These are phyloP conservation scores for Mycena chlorophos DNA, from an alignment of 768 basidiomycete species.

Conservation along the genomic window DNA sequence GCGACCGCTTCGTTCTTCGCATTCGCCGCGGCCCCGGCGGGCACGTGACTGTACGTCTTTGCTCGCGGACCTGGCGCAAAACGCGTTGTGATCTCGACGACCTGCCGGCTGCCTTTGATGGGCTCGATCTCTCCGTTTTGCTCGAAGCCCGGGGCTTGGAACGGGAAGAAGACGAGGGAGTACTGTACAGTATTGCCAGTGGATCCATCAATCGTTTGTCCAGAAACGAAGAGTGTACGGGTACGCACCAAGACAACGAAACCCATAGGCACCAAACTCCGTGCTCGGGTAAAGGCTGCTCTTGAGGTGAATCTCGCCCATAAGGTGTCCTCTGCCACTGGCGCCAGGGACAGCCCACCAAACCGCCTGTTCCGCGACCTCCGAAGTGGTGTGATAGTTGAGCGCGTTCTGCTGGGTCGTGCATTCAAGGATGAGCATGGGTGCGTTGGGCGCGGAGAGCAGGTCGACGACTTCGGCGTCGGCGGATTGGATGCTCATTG, in stretches of 20 bases:
- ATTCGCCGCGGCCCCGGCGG: not conserved
- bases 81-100: not conserved
- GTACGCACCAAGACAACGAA: no score
- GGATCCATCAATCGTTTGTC: not conserved
- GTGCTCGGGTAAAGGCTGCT: not conserved
- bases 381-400: not conserved
- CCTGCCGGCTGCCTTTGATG: not conserved
- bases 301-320: not conserved
- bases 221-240: not conserved
- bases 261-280: not conserved
- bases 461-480: not conserved
- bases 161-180: not conserved
- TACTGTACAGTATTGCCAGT: not conserved
- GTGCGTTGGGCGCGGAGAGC: not conserved
- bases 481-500: not conserved
- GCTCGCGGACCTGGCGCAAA: not conserved
- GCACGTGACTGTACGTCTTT: not conserved
- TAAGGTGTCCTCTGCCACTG: not conserved
- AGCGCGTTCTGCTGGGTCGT: not conserved
- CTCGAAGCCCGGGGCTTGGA: not conserved
- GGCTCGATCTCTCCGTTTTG: not conserved
- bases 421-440: not conserved
- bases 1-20: not conserved
- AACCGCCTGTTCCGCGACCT: not conserved
- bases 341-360: not conserved